Evolutionary conservation across 2,329 filamentous ascomycete genomes (phyloP), one percentile per base, ranked within the genome.

Genomic region (Aureobasidium sp.): DNA sequence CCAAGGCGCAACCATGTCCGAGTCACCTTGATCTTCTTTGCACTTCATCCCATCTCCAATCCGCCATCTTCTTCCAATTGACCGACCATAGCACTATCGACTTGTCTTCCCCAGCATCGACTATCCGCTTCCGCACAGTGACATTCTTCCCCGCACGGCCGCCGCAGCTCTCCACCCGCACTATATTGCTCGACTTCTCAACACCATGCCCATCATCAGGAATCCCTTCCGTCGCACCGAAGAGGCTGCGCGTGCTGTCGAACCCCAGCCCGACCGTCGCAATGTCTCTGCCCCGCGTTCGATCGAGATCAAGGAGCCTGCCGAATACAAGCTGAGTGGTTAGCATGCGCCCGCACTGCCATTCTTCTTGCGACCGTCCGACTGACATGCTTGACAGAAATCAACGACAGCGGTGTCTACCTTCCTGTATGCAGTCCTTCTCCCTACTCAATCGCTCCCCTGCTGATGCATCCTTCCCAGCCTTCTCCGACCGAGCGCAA

Each of bases 361-460:
- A 27, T 63, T 41, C 49, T 49, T 55, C 53, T 49, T 34, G 37
- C 22, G 57, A 44, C 57, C 65, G 20, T 60, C 37, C 61, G 67
- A 48, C 55, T 66, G 47, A 60, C 61, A 57, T 53, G 48, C 49
- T 37, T 42, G 39, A 68, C 73, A 97, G 93, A 97, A 67, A 94
- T 97, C 74, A 95, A 96, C 73, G 92, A 96, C 76, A 95, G 89
- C 74, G 93, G 93, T 67, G 89, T 96, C 65, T 97, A 96, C 77
- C 84, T 97, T 68, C 93, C 93, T 69, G 91, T 94, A 86, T 48
- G 55, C 55, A 45, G 5, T 39, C 6, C 31, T 2, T 37, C 55
- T 37, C 31, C 29, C 48, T 22, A 58, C 20, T 25, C 29, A 25
- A 39, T 17, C 15, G 2, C 4, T 9, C 5, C 53, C 17, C 11